Evolutionary conservation across 768 basidiomycete species (phyloP).

Genomic region (Lactarius pseudohatsudake): DNA sequence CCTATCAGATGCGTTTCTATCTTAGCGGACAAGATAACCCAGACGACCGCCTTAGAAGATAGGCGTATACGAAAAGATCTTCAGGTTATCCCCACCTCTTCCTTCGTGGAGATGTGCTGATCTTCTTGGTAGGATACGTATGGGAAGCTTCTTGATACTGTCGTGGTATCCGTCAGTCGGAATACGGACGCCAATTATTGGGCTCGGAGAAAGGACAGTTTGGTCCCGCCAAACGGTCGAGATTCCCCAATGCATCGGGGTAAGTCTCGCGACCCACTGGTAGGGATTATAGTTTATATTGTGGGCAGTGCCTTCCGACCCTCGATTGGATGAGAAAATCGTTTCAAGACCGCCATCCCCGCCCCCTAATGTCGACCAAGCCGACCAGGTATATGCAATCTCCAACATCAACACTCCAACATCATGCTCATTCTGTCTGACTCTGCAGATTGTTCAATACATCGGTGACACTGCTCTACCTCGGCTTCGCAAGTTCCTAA

Average conservation of each 20-base stretch:
- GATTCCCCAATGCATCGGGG: slow-evolving; percentile 67
- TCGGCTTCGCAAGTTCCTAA: slow-evolving; percentile 70
- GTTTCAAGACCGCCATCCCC: slow-evolving; percentile 46
- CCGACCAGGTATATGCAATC: slow-evolving; percentile 44
- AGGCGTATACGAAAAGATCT: slow-evolving; percentile 83
- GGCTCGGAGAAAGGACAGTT: slow-evolving; percentile 69
- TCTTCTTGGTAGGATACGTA: slow-evolving; percentile 66
- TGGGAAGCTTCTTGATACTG: slow-evolving; percentile 79
- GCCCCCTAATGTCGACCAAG: slow-evolving; percentile 41
- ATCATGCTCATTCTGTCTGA: not conserved
- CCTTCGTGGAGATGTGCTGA: slow-evolving; percentile 4
- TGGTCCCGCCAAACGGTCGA: slow-evolving; percentile 57
- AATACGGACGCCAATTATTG: slow-evolving; percentile 75
- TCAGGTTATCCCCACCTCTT: slow-evolving; percentile 49
- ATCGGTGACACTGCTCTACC: slow-evolving; percentile 70
- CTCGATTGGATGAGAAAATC: slow-evolving; percentile 61
- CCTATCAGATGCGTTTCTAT: slow-evolving; percentile 66
- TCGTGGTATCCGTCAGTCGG: slow-evolving; percentile 69
- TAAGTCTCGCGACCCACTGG: slow-evolving; percentile 33
- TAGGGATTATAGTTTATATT: slow-evolving; percentile 2
- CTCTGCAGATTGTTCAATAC: slow-evolving; percentile 63
- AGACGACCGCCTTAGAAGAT: slow-evolving; percentile 92
- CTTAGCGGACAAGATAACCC: slow-evolving; percentile 78
- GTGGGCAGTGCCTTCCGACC: slow-evolving; percentile 35
- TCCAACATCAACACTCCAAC: not conserved